Conservation (phyloP, 768 basidiomycete species). For the Lactarius trivialis region DNA sequence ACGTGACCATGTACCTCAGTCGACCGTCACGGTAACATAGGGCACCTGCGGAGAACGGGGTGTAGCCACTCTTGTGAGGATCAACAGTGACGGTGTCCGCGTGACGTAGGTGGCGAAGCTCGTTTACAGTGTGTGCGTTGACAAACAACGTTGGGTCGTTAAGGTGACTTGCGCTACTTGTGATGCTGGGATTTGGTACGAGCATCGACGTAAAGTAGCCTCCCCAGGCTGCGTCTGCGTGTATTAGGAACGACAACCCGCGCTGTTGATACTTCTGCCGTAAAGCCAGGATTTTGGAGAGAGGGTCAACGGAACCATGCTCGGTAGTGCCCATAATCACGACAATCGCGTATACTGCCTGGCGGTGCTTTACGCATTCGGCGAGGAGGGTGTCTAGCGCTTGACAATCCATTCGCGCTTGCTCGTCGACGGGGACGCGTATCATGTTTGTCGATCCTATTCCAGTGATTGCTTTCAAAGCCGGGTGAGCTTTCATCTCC, state of each 20-base stretch:
- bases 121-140: constrained; percentile 27
- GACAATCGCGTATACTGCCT: constrained; percentile 38
- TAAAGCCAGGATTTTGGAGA: constrained; percentile 33
- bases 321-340: constrained; percentile 41
- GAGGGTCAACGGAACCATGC: constrained; percentile 39
- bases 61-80: constrained; percentile 41
- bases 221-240: constrained; percentile 44
- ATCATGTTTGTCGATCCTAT: constrained; percentile 38
- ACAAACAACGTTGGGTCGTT: constrained; percentile 30
- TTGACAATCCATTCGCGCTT: constrained; percentile 33
- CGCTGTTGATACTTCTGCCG: constrained; percentile 29
- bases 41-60: constrained; percentile 39
- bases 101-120: constrained; percentile 26
- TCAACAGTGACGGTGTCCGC: constrained; percentile 38
- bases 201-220: constrained; percentile 38
- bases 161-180: background rate
- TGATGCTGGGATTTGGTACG: constrained; percentile 13
- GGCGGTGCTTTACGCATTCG: constrained; percentile 29
- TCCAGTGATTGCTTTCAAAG: constrained; percentile 35
- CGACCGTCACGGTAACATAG: constrained; percentile 37
- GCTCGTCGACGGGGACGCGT: constrained; percentile 32
- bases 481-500: background rate
- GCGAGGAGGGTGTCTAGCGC: constrained; percentile 28
- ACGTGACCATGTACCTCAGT: constrained; percentile 34
- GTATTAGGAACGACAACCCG: constrained; percentile 37